Evolutionary conservation across 805 yeast genomes (phyloP), one percentile per base, ranked within the genome.

Genomic region (Kodamaea lidongshanica): DNA sequence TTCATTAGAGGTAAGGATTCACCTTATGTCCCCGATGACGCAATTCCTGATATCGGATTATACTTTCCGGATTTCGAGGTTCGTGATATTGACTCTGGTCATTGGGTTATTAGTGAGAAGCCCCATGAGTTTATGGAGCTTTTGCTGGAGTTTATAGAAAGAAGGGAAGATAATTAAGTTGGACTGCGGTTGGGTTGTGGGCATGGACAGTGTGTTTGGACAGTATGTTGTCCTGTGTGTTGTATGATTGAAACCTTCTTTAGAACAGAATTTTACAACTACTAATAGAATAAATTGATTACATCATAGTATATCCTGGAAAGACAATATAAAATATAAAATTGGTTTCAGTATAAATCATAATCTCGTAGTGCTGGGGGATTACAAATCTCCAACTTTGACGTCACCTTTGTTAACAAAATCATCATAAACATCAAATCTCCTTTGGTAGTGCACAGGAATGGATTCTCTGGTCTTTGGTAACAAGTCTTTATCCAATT

Each of bases 91-190:
- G 79, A 84, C 12, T 74, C 88, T 0, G 96, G 96, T 2, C 98
- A 89, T 54, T 89, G 96, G 95, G 72, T 88, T 10, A 85, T 85
- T 41, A 74, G 85, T 23, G 96, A 89, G 48, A 79, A 80, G 42
- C 95, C 97, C 1, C 44, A 61, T 6, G 94, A 79, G 47, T 86
- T 89, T 40, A 61, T 84, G 14, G 72, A 66, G 3, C 56, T 60
- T 5, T 74, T 83, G 10, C 66, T 64, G 16, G 80, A 79, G 16
- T 88, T 77, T 57, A 65, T 85, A 5, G 75, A 73, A 34, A 50
- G 61, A 28, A 53, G 58, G 30, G 71, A 65, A 38, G 70, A 65
- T 28, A 46, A 42, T 4, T 28, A 24, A 25, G 13, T 22, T n/a
- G n/a, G 8, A 19, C 10, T 8, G n/a, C n/a, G n/a, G 21, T 19